Conservation (phyloP, 1,284 basidiomycete species). For the Boletellus deceptivus region DNA sequence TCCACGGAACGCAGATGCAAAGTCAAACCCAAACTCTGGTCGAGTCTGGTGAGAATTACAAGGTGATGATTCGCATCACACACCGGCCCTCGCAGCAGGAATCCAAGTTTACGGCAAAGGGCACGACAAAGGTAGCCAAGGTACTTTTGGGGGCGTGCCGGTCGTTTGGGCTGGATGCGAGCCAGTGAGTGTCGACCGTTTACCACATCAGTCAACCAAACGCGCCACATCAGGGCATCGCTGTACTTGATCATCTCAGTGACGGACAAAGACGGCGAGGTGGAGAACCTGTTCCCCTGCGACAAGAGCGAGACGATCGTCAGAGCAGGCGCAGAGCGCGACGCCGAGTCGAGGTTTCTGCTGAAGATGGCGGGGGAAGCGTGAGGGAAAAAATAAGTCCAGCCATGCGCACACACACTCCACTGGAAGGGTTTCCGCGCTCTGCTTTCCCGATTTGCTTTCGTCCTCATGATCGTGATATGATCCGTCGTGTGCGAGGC, state of each 20-base stretch:
- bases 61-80: constrained; percentile 36
- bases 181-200: constrained; percentile 26
- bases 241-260: constrained; percentile 26
- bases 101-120: constrained; percentile 45
- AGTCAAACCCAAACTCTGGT: not conserved
- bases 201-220: not conserved
- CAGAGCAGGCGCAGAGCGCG: constrained; percentile 29
- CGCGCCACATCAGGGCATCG: constrained; percentile 17
- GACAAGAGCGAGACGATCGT: constrained; percentile 30
- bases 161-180: constrained; percentile 38
- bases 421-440: too few relatives aligned
- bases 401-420: too few relatives aligned
- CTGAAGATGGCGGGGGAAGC: constrained; percentile 25
- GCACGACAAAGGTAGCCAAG: constrained; percentile 42
- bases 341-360: constrained; percentile 23
- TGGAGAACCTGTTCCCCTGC: constrained; percentile 28
- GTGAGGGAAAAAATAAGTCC: constrained; percentile 3
- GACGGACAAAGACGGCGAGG: constrained; percentile 23
- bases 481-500: too few relatives aligned
- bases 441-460: too few relatives aligned
- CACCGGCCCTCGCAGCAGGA: constrained; percentile 30
- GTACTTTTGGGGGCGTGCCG: constrained; percentile 43
- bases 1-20: constrained; percentile 3
- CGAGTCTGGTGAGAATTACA: constrained; percentile 10
- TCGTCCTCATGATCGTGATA: too few relatives aligned